Conservation (phyloP, 345 rosid species). For the Bretschneidera sinensis region DNA sequence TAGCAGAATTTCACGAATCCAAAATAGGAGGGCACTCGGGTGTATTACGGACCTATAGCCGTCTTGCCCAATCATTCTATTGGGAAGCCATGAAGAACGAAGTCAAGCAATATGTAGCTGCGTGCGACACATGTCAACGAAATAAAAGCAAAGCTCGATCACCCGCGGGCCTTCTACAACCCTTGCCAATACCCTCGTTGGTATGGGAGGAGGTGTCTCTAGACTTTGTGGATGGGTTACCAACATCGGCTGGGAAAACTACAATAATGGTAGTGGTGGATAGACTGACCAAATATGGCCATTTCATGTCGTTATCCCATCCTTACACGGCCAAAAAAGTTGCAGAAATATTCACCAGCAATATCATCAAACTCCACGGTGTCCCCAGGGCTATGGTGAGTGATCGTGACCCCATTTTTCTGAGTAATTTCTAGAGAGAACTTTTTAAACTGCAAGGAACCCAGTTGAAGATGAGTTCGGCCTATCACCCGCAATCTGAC, state of each 20-base stretch:
- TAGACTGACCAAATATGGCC: not conserved
- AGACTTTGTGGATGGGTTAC: not conserved
- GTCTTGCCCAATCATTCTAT: not conserved
- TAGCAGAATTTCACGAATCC: too few relatives aligned
- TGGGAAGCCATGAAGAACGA: not conserved
- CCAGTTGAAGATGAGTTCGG: not conserved
- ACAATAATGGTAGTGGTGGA: not conserved
- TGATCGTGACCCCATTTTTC: not conserved
- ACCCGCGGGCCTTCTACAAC: not conserved
- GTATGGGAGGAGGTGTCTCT: not conserved
- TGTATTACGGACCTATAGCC: too few relatives aligned
- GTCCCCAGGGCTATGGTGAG: not conserved
- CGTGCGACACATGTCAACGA: not conserved
- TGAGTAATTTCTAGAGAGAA: not conserved
- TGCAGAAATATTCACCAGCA: not conserved
- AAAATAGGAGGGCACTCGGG: too few relatives aligned
- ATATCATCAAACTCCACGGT: not conserved
- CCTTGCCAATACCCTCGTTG: not conserved
- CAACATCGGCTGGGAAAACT: not conserved
- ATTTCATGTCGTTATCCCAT: not conserved
- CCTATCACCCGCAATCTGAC: not conserved
- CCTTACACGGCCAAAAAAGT: not conserved
- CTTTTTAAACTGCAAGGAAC: not conserved
- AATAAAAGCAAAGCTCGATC: not conserved
- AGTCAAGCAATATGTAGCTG: not conserved